phyloP scores from a whole-genome alignment of 352 stramenopile genomes.

The Phytopythium boreale region DNA sequence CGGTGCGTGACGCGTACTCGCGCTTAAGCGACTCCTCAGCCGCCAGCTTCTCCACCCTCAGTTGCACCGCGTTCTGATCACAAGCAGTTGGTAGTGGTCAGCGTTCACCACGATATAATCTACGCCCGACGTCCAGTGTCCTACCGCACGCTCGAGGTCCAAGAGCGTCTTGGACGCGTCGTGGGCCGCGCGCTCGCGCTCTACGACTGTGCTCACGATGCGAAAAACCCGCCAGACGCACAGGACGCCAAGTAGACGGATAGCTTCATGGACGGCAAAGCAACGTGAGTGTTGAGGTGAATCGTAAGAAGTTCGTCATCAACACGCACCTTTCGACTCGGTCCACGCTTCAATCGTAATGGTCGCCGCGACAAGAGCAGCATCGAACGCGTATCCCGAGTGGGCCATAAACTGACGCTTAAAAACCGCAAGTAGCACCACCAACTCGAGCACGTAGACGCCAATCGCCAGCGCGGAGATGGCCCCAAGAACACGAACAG shows the following conservation, averaged over 20 bases:
- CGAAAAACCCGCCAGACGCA: slow-evolving; percentile 62
- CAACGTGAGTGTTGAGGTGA: background rate
- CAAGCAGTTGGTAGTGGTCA: background rate
- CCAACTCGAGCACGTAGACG: slow-evolving; percentile 58
- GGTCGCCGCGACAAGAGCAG: slow-evolving; percentile 24
- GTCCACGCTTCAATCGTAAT: slow-evolving; percentile 43
- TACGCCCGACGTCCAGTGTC: background rate
- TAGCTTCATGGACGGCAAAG: slow-evolving; percentile 15
- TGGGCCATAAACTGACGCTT: slow-evolving; percentile 47
- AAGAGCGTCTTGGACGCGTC: slow-evolving; percentile 33
- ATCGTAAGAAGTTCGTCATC: background rate
- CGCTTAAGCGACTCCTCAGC: slow-evolving; percentile 56
- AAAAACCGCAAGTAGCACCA: slow-evolving; percentile 39
- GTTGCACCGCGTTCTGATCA: slow-evolving; percentile 32
- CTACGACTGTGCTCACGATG: slow-evolving; percentile 44
- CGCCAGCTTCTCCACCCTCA: slow-evolving; percentile 41
- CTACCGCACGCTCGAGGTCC: slow-evolving; percentile 49
- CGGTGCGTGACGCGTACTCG: slow-evolving; percentile 48
- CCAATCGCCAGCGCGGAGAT: slow-evolving; percentile 59
- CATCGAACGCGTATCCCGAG: slow-evolving; percentile 56
- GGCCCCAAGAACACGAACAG: slow-evolving; percentile 38
- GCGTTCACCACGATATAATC: background rate
- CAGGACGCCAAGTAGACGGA: slow-evolving; percentile 46
- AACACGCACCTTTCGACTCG: slow-evolving; percentile 47
- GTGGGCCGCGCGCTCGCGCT: slow-evolving; percentile 40